Percentiles rank a stretch among this genome's conserved stretches.
These are phyloP conservation scores for Melastoma malabathricum DNA, from an alignment of 345 rosid species.

Conservation along the genomic window DNA sequence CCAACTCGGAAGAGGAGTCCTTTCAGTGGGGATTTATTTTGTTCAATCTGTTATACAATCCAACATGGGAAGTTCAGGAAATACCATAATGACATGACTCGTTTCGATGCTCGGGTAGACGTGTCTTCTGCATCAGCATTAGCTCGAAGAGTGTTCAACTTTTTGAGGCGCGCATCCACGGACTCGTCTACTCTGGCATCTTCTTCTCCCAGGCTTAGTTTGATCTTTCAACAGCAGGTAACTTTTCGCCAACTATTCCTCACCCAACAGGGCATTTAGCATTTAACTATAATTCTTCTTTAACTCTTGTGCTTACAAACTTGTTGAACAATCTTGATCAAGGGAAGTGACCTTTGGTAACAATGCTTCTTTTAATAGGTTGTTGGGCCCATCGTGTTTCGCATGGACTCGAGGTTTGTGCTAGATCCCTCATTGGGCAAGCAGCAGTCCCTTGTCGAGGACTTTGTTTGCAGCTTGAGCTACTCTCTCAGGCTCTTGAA, in stretches of 20 bases:
- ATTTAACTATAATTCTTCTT: too few species aligned
- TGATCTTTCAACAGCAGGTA: conserved; percentile 87
- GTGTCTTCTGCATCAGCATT: conserved; percentile 50
- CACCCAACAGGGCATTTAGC: not conserved
- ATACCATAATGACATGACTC: conserved; percentile 51
- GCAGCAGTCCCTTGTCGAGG: conserved; percentile 35
- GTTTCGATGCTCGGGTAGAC: conserved; percentile 72
- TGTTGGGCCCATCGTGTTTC: conserved; percentile 54
- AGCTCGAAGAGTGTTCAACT: conserved; percentile 29
- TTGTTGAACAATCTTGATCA: too few species aligned
- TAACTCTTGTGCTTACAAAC: too few species aligned
- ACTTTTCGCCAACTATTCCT: not conserved
- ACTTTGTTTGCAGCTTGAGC: conserved; percentile 47
- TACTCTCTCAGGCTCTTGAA: conserved; percentile 55
- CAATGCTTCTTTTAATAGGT: conserved; percentile 25
- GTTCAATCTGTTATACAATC: conserved; percentile 59
- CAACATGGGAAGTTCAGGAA: conserved; percentile 64
- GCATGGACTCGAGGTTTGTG: conserved; percentile 48
- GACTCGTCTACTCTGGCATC: conserved; percentile 20
- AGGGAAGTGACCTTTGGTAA: not conserved
- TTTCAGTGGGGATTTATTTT: conserved; percentile 45
- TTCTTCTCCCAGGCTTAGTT: conserved; percentile 54
- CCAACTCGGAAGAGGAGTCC: conserved; percentile 35
- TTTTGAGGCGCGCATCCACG: conserved; percentile 24
- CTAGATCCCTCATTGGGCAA: conserved; percentile 27